Evolutionary conservation across 208 protist genomes (phyloP).

Genomic region (Leishmania major): DNA sequence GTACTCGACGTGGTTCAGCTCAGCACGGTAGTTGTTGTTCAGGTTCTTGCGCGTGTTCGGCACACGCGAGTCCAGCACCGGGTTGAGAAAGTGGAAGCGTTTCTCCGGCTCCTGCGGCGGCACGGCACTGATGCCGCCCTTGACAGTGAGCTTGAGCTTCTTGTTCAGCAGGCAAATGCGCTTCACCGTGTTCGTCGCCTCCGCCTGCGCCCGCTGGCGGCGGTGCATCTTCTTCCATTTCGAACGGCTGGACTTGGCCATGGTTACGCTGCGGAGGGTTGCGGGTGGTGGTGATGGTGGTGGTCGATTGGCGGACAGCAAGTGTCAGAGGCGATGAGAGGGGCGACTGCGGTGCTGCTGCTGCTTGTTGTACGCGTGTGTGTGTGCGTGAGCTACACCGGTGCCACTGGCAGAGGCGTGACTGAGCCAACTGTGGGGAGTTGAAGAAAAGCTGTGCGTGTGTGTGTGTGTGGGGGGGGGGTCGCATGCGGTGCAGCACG

Average conservation of each 20-base stretch:
- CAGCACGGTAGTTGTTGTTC: constrained; percentile 74
- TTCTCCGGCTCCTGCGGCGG: constrained; percentile 75
- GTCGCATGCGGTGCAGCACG: constrained; percentile 2
- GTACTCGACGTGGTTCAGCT: constrained; percentile 44
- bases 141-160: constrained; percentile 73
- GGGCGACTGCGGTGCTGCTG: not conserved
- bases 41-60: constrained; percentile 58
- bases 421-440: not conserved
- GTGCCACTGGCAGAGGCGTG: not conserved
- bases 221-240: constrained; percentile 88
- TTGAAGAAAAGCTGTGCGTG: no score
- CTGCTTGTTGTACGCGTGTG: constrained; percentile 6
- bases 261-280: constrained; percentile 7
- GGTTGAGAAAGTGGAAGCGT: constrained; percentile 84
- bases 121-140: constrained; percentile 71
- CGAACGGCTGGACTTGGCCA: constrained; percentile 86
- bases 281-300: not conserved
- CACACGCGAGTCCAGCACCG: constrained; percentile 62
- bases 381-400: not conserved
- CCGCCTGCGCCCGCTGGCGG: constrained; percentile 54
- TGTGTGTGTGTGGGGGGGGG: not conserved
- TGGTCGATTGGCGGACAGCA: not conserved
- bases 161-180: constrained; percentile 61
- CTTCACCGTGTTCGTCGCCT: constrained; percentile 39
- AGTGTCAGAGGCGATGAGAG: not conserved